A percentile compares a stretch with the other conserved stretches of the same genome.
Evolutionary conservation across 441 rosid species (phyloP).

Genomic region (Theobroma grandiflorum): DNA sequence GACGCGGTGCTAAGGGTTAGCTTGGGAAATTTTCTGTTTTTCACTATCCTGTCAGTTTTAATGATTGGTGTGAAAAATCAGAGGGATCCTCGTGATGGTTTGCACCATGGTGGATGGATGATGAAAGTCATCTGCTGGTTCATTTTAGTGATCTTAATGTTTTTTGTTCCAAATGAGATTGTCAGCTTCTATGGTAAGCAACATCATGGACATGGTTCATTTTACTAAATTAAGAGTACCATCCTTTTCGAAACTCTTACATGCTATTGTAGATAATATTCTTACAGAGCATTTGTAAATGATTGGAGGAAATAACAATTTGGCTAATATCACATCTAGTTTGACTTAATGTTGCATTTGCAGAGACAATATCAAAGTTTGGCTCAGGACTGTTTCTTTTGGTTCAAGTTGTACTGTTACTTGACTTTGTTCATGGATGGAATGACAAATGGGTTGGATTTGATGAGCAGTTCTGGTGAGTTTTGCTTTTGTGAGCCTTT

Average conservation of each 20-base stretch:
- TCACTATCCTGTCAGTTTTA: slow-evolving; percentile 68
- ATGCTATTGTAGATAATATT: not conserved
- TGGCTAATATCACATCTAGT: not conserved
- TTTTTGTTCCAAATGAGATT: slow-evolving; percentile 89
- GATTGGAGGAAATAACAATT: slow-evolving; percentile 1
- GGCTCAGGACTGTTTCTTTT: slow-evolving; percentile 97
- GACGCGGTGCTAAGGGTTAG: slow-evolving; percentile 95
- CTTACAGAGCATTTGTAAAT: slow-evolving; percentile 8
- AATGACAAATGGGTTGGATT: slow-evolving; percentile 98
- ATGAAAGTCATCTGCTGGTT: slow-evolving; percentile 85
- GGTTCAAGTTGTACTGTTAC: slow-evolving; percentile 94
- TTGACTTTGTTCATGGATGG: slow-evolving; percentile 98
- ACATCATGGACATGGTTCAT: not conserved
- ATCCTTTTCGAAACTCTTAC: not conserved
- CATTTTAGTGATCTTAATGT: slow-evolving; percentile 82
- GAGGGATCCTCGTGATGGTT: slow-evolving; percentile 91
- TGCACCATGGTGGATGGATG: slow-evolving; percentile 99
- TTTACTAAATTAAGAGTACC: slow-evolving; percentile 2
- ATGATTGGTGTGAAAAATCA: slow-evolving; percentile 93
- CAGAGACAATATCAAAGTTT: slow-evolving; percentile 88
- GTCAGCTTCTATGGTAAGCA: slow-evolving; percentile 82
- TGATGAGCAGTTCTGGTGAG: slow-evolving; percentile 95
- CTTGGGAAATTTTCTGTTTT: slow-evolving; percentile 89
- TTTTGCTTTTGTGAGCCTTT: slow-evolving; percentile 15
- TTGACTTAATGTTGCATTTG: slow-evolving; percentile 18